Percentiles rank a stretch among this genome's conserved stretches.
Evolutionary conservation across 2,329 filamentous ascomycete genomes (phyloP).

Genomic region (Amylocarpus encephaloides): DNA sequence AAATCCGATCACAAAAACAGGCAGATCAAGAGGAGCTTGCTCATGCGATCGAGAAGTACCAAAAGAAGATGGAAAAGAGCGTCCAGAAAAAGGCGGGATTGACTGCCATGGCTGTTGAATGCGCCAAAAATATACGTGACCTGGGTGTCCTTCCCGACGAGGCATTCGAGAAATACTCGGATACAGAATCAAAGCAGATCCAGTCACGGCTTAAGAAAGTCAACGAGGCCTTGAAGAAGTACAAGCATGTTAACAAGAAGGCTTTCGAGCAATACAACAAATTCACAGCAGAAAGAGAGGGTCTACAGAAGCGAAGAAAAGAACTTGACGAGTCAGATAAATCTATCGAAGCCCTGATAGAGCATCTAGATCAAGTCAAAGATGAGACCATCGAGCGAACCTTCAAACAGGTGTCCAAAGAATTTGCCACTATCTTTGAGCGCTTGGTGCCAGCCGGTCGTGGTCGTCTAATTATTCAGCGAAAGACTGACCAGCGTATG

Average conservation of each 20-base stretch:
- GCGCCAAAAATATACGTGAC: slow-evolving; percentile 82
- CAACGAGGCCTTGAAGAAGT: slow-evolving; percentile 90
- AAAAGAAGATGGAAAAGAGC: slow-evolving; percentile 86
- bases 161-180: slow-evolving; percentile 84
- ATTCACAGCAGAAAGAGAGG: slow-evolving; percentile 88
- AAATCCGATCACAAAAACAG: slow-evolving; percentile 56
- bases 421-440: slow-evolving; percentile 90
- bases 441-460: slow-evolving; percentile 91
- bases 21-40: slow-evolving; percentile 70
- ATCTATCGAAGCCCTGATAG: slow-evolving; percentile 88
- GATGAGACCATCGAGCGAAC: slow-evolving; percentile 97
- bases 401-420: slow-evolving; percentile 93
- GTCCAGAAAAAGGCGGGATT: slow-evolving; percentile 81
- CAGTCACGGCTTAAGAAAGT: slow-evolving; percentile 69
- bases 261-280: slow-evolving; percentile 98
- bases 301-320: slow-evolving; percentile 72
- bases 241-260: slow-evolving; percentile 98
- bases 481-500: slow-evolving; percentile 67
- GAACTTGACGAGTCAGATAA: slow-evolving; percentile 82
- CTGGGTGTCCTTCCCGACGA: slow-evolving; percentile 90
- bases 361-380: slow-evolving; percentile 88
- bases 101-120: slow-evolving; percentile 70
- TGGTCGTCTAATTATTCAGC: slow-evolving; percentile 86
- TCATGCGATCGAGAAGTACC: slow-evolving; percentile 72
- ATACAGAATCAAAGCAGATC: slow-evolving; percentile 62